phyloP scores from a whole-genome alignment of 331 rosid species.

The Telfairia occidentalis region DNA sequence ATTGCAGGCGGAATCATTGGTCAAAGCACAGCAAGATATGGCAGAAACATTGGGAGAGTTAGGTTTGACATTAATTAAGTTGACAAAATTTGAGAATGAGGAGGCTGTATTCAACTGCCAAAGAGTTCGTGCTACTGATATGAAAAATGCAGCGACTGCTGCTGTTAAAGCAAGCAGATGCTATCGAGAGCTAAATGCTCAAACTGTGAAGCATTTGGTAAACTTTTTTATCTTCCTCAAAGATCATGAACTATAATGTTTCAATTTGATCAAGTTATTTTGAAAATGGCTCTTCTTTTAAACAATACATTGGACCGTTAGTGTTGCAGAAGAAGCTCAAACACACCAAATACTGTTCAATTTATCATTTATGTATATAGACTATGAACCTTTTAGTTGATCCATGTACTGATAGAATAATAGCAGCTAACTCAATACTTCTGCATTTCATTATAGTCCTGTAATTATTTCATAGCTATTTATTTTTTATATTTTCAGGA shows the following conservation, averaged over 20 bases:
- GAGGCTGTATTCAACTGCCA: slow-evolving; percentile 30
- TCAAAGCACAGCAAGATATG: slow-evolving; percentile 45
- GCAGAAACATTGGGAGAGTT: slow-evolving; percentile 43
- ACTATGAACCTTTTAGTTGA: background rate
- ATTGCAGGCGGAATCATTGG: slow-evolving; percentile 36
- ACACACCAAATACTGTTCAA: background rate
- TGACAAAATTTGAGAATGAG: slow-evolving; percentile 39
- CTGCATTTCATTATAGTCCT: background rate
- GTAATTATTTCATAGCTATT: background rate
- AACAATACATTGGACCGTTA: background rate
- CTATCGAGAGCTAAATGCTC: slow-evolving; percentile 32
- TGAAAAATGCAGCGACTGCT: slow-evolving; percentile 31
- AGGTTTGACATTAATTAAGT: slow-evolving; percentile 34
- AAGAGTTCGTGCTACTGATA: slow-evolving; percentile 25
- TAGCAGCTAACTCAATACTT: background rate
- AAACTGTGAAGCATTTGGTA: slow-evolving; percentile 41
- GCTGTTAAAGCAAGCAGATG: slow-evolving; percentile 36
- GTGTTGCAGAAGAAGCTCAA: background rate
- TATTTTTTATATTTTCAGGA: slow-evolving; percentile 19
- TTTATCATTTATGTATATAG: background rate
- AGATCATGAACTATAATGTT: background rate
- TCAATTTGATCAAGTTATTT: background rate
- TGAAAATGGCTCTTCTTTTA: background rate
- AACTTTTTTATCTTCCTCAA: background rate
- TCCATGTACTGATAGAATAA: slow-evolving; percentile 1